Percentiles rank a stretch among this genome's conserved stretches.
Evolutionary conservation across 441 rosid genomes (phyloP).

Genomic region (Sinapis alba): DNA sequence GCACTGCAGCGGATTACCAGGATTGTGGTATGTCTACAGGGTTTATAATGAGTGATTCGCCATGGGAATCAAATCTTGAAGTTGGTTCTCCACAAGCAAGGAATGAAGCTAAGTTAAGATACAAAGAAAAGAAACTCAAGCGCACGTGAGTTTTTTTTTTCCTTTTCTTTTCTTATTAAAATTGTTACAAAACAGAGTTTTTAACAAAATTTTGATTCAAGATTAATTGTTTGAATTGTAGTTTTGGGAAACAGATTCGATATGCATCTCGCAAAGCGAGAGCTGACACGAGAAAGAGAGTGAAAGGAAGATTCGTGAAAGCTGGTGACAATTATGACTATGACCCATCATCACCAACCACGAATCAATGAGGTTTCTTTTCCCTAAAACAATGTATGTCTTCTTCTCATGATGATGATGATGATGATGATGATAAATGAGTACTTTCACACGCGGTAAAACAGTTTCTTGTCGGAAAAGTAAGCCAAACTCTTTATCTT

Average conservation of each 20-base stretch:
- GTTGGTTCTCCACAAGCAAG: slow-evolving; percentile 39
- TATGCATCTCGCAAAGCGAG: slow-evolving; percentile 85
- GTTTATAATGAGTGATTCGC: slow-evolving; percentile 56
- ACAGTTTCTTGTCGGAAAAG: slow-evolving; percentile 14
- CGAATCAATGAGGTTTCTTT: slow-evolving; percentile 17
- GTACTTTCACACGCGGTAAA: neutral
- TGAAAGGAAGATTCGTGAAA: slow-evolving; percentile 91
- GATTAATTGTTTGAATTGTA: slow-evolving; percentile 19
- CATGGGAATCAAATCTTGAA: slow-evolving; percentile 72
- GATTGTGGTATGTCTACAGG: slow-evolving; percentile 60
- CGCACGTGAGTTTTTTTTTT: slow-evolving; percentile 25
- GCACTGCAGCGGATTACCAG: slow-evolving; percentile 57
- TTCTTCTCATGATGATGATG: neutral
- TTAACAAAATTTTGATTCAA: neutral
- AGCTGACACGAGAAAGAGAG: slow-evolving; percentile 85
- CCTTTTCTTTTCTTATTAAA: neutral
- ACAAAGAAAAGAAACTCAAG: slow-evolving; percentile 36
- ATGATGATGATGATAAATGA: neutral
- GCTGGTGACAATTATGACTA: slow-evolving; percentile 76
- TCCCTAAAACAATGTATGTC: slow-evolving; percentile 19
- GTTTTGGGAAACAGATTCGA: slow-evolving; percentile 81
- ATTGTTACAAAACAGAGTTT: slow-evolving; percentile 14
- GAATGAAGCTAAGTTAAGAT: slow-evolving; percentile 27
- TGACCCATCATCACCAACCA: slow-evolving; percentile 53
- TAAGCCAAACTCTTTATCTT: slow-evolving; percentile 4